These are phyloP conservation scores for Penicillium vulpinum DNA, from an alignment of 2,329 filamentous ascomycete genomes.

Conservation along the genomic window DNA sequence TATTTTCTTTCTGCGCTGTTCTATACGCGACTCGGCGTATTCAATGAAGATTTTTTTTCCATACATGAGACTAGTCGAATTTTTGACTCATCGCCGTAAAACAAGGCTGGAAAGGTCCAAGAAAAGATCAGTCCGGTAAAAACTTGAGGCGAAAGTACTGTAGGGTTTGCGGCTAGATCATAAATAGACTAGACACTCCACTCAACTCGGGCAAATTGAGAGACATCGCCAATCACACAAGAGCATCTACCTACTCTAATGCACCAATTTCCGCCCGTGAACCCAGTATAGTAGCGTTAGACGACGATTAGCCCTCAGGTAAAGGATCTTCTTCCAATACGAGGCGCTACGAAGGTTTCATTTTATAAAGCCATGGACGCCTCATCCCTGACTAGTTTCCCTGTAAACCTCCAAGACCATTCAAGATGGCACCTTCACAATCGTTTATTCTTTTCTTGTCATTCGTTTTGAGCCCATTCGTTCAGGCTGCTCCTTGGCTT, in stretches of 20 bases:
- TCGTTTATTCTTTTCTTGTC: constrained; percentile 27
- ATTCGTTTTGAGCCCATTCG: constrained; percentile 22
- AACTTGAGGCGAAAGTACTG: constrained; percentile 3
- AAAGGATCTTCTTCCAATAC: constrained; percentile 4
- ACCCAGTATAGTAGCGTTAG: not conserved
- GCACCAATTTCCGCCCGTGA: constrained; percentile 2
- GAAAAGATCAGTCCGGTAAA: not conserved
- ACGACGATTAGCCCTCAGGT: constrained; percentile 2
- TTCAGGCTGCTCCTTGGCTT: constrained; percentile 32
- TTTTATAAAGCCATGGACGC: constrained; percentile 2
- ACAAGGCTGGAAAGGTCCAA: not conserved
- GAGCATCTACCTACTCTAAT: constrained; percentile 5
- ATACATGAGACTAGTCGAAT: not conserved
- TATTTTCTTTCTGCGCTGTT: not conserved
- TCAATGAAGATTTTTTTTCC: not conserved
- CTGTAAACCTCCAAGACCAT: not conserved
- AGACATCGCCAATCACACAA: constrained; percentile 6
- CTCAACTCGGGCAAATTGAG: not conserved
- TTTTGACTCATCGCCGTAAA: not conserved
- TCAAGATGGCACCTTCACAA: constrained; percentile 25
- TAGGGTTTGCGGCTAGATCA: not conserved
- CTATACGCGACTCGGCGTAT: not conserved
- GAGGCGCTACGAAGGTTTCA: not conserved
- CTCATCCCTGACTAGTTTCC: not conserved
- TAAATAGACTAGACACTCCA: not conserved